Conservation (phyloP, 1,284 basidiomycete species). For the Pterula multifida region DNA sequence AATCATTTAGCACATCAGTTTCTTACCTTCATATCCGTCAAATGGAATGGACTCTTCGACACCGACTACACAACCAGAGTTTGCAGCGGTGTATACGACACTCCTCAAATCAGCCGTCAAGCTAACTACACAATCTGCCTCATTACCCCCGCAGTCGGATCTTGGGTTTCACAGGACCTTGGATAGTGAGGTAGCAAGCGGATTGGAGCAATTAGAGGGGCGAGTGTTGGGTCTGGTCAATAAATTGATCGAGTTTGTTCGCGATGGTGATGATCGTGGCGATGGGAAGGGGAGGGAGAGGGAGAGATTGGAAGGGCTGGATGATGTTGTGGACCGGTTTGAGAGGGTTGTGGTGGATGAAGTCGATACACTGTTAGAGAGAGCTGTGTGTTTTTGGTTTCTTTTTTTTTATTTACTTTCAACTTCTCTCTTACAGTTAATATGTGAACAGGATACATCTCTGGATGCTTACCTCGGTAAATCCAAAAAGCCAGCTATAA, state of each 20-base stretch:
- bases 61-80: no score
- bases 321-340: conserved; percentile 78
- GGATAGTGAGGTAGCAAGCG: neutral
- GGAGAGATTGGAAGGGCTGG: conserved; percentile 41
- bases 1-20: no score
- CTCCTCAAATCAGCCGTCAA: conserved; percentile 5
- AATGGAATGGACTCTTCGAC: no score
- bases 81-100: neutral
- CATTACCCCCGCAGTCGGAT: neutral
- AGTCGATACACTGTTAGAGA: conserved; percentile 79
- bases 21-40: no score
- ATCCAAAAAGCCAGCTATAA: conserved; percentile 53
- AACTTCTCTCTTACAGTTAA: neutral
- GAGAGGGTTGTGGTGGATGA: conserved; percentile 67
- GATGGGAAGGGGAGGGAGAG: conserved; percentile 31
- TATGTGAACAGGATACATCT: conserved; percentile 75
- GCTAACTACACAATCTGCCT: neutral
- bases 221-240: neutral
- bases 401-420: neutral
- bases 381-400: conserved; percentile 43
- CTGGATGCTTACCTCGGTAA: conserved; percentile 72
- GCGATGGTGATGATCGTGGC: conserved; percentile 18
- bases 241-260: neutral
- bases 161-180: neutral
- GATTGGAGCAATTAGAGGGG: neutral